These are phyloP conservation scores for Mrakia blollopis DNA, from an alignment of 768 basidiomycete genomes.

Conservation along the genomic window DNA sequence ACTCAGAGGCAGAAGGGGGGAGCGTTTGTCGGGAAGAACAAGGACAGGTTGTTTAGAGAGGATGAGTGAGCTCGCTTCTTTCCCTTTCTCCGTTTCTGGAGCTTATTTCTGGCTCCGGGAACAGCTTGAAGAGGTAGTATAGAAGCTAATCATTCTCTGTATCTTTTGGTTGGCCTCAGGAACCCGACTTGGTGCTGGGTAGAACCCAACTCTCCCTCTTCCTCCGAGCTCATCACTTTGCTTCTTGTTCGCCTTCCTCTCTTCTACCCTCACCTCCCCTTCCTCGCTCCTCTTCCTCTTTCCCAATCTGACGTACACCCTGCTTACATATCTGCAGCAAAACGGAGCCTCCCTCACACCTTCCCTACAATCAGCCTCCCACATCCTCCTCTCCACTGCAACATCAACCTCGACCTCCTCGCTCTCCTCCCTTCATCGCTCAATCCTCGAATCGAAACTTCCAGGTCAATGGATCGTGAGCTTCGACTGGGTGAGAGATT, in stretches of 20 bases:
- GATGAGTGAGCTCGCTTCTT: not conserved
- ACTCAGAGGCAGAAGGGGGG: not conserved
- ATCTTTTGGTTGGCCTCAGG: not conserved
- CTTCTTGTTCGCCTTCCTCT: slow-evolving; percentile 5
- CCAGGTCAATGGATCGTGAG: slow-evolving; percentile 5
- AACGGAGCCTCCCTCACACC: slow-evolving; percentile 23
- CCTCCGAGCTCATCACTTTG: slow-evolving; percentile 6
- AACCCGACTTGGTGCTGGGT: slow-evolving; percentile 24
- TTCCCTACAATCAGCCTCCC: slow-evolving; percentile 8
- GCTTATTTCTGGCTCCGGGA: not conserved
- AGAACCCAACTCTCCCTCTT: slow-evolving; percentile 17
- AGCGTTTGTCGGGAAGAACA: not conserved
- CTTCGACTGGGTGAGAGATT: slow-evolving; percentile 24
- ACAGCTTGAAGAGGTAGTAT: too few relatives aligned
- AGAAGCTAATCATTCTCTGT: not conserved
- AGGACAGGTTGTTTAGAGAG: not conserved
- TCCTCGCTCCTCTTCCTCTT: not conserved
- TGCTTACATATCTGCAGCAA: not conserved
- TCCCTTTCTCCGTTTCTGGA: not conserved
- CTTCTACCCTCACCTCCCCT: too few relatives aligned
- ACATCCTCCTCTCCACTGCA: slow-evolving; percentile 14
- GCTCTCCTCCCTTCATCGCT: slow-evolving; percentile 10
- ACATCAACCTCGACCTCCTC: not conserved
- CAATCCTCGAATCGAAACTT: not conserved
- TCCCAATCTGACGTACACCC: too few relatives aligned